phyloP scores from a whole-genome alignment of 176 grass and related monocot genomes.

The Zea luxurians region DNA sequence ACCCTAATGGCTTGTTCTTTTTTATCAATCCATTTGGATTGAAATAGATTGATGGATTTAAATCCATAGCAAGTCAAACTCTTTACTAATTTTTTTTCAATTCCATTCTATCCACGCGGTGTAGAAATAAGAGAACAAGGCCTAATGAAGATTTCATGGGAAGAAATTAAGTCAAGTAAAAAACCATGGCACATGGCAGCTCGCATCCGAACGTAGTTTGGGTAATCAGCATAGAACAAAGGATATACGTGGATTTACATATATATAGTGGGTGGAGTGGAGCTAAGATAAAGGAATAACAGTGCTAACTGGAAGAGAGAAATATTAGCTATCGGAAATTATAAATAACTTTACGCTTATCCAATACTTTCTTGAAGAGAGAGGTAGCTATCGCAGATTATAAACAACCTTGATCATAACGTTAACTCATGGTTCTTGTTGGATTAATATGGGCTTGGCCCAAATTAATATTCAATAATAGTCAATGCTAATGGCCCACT shows the following conservation, averaged over 20 bases:
- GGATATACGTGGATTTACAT: constrained; percentile 28
- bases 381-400: background rate
- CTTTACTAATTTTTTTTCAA: too few species aligned
- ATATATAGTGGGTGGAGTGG: background rate
- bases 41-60: too few species aligned
- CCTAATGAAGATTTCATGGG: background rate
- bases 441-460: too few species aligned
- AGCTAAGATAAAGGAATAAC: constrained; percentile 3
- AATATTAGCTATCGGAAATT: background rate
- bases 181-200: background rate
- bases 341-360: background rate
- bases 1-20: too few species aligned
- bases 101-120: too few species aligned
- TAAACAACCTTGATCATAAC: background rate
- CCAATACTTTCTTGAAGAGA: background rate
- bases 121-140: too few species aligned
- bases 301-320: background rate
- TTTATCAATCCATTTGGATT: too few species aligned
- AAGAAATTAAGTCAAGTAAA: background rate
- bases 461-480: too few species aligned
- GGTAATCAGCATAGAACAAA: background rate
- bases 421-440: constrained; percentile 45
- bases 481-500: too few species aligned
- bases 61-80: too few species aligned
- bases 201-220: background rate